Evolutionary conservation across 331 rosid genomes (phyloP), one percentile per base, ranked within the genome.

Genomic region (Quercus tomentella): DNA sequence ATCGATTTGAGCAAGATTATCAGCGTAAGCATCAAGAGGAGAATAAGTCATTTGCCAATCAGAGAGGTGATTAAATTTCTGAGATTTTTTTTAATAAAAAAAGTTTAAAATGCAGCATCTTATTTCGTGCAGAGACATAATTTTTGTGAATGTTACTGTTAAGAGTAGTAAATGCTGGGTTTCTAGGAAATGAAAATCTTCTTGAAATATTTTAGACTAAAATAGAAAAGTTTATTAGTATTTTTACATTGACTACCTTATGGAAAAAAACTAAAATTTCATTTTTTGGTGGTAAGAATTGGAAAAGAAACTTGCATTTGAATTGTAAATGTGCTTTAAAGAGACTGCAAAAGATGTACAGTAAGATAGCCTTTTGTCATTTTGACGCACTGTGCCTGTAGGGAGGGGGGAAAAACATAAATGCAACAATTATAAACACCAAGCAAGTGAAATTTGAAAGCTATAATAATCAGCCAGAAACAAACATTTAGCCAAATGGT

Each of bases 1-100:
- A 86, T 79, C 83, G 91, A 79, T 90, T 88, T 67, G 90, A 92
- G 65, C 93, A 87, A 78, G 95, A 90, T 74, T 77, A 86, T 82
- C 84, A 68, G 56, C 97, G 79, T 22, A 85, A 86, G 84, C 81
- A 55, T 54, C 86, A 81, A 26, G 93, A 92, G 81, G 92, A 84
- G 60, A 89, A 84, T 60, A 84, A 72, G 71, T 82, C 83, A 43
- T 30, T 83, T 56, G 71, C 87, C 54, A 78, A 73, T 77, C 84
- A 89, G 66, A 90, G 72, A 60, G 97, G 92, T 87, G 76, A 49
- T 49, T 49, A 49, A 14, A 82, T 84, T 65, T 70, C 76, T 75
- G 31, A 82, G 45, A 51, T 73, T 56, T 70, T 3, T 68, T 61
- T 31, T 45, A 74, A 14, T 3, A 49, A 3, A 49, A 49, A 14